These are phyloP conservation scores for Umbelopsis sp. DNA, from an alignment of 192 early-diverging fungal species.

Conservation along the genomic window DNA sequence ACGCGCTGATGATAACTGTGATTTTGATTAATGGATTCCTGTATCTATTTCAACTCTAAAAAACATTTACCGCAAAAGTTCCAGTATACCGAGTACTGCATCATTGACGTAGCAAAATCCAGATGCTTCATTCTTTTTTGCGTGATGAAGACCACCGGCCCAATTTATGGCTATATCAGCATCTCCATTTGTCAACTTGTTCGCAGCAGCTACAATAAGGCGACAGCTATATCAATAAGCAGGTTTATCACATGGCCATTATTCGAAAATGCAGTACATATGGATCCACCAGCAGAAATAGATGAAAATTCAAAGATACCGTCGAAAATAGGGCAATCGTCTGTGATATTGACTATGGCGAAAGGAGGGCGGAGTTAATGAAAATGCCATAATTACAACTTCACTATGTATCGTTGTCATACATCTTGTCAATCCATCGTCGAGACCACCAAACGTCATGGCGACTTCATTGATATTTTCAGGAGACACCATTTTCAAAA, in stretches of 20 bases:
- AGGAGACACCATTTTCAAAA: constrained; percentile 78
- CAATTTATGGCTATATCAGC: constrained; percentile 96
- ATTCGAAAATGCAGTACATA: constrained; percentile 51
- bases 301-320: constrained; percentile 95
- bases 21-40: no score
- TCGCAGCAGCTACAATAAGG: no score
- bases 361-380: neutral
- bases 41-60: no score
- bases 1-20: constrained; percentile 76
- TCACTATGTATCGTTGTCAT: neutral
- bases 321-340: constrained; percentile 97
- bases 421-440: constrained; percentile 67
- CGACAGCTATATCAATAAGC: neutral
- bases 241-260: no score
- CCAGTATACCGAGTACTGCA: constrained; percentile 79
- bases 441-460: constrained; percentile 25
- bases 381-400: neutral
- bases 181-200: constrained; percentile 54
- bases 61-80: constrained; percentile 42
- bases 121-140: constrained; percentile 93
- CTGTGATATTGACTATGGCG: constrained; percentile 71
- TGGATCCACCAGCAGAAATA: constrained; percentile 90
- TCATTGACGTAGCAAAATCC: constrained; percentile 99
- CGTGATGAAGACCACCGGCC: constrained; percentile 96
- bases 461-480: constrained; percentile 65